Evolutionary conservation across 73 alveolate genomes (phyloP), one percentile per base, ranked within the genome.

Genomic region (Symbiodinium natans): DNA sequence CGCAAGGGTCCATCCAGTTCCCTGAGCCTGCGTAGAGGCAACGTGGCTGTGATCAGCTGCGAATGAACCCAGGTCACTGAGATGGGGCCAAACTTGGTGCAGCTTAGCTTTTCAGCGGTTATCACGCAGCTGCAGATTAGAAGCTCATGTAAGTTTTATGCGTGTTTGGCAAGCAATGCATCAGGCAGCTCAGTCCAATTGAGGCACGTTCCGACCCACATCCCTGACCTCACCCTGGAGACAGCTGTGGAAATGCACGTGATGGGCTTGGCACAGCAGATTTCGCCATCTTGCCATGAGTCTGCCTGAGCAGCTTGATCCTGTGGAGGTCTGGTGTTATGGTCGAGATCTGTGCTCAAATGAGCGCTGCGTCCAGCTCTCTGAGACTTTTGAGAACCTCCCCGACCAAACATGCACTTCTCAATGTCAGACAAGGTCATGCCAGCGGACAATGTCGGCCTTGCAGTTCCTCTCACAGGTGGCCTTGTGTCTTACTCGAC

Each of bases 31-130:
- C n/a, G n/a, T n/a, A n/a, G n/a, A n/a, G n/a, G n/a, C n/a, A n/a
- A n/a, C n/a, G n/a, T n/a, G n/a, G n/a, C n/a, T n/a, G n/a, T n/a
- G n/a, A n/a, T n/a, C n/a, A n/a, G n/a, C n/a, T n/a, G n/a, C n/a
- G n/a, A n/a, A n/a, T n/a, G n/a, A n/a, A n/a, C n/a, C n/a, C n/a
- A 90, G 97, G 97, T 90, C 74, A 73, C 43, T 13, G 97, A 90
- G 48, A 82, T 63, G 52, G 97, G 97, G 38, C 97, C 97, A 31
- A 90, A 90, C 46, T 42, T 73, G 48, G 97, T 90, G 97, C 41
- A 3, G 13, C 88, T 25, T 41, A 33, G 95, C 85, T 10, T 59
- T 48, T 48, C 63, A 48, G 63, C 23, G 63, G 63, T 48, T 48
- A 17, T 48, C 63, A 48, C 63, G 63, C 17, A 10, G 8, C 63